These are phyloP conservation scores for Podaxis sp. DNA, from an alignment of 768 basidiomycete genomes.

Conservation along the genomic window DNA sequence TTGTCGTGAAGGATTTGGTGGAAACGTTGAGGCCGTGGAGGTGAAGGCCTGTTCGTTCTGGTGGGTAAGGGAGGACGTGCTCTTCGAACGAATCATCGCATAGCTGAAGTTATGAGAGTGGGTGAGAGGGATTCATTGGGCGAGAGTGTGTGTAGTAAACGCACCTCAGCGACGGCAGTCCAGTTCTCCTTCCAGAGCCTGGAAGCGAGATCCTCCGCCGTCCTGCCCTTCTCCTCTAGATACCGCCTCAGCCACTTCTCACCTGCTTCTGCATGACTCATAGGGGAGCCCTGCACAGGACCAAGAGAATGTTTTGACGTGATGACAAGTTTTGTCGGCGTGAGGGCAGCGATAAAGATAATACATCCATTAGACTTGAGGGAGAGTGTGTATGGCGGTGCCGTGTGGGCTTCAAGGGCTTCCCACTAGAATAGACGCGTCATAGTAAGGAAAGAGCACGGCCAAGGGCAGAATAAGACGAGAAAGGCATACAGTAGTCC, in stretches of 20 bases:
- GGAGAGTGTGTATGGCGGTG: conserved; percentile 78
- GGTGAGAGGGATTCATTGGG: not conserved
- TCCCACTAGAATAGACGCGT: conserved; percentile 54
- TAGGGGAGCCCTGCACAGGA: conserved; percentile 29
- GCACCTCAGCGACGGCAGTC: conserved; percentile 90
- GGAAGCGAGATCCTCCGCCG: conserved; percentile 69
- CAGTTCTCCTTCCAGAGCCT: conserved; percentile 76
- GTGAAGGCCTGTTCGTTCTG: conserved; percentile 84
- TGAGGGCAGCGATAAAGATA: conserved; percentile 88
- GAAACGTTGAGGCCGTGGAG: conserved; percentile 87
- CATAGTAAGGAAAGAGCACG: not conserved
- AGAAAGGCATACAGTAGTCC: conserved; percentile 71
- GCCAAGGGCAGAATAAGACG: conserved; percentile 5
- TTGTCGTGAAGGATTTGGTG: conserved; percentile 63
- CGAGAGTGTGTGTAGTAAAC: conserved; percentile 13
- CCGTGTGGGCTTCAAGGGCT: conserved; percentile 62
- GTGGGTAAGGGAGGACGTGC: conserved; percentile 83
- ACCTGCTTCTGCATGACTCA: conserved; percentile 80
- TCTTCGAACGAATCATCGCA: conserved; percentile 98
- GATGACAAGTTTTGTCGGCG: conserved; percentile 67
- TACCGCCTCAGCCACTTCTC: conserved; percentile 80
- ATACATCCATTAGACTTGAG: conserved; percentile 97
- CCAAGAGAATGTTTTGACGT: conserved; percentile 94
- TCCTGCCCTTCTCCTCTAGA: conserved; percentile 53
- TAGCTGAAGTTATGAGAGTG: conserved; percentile 46